Percentiles rank a stretch among this genome's conserved stretches.
phyloP scores from a whole-genome alignment of 164 flowering plant genomes.

The Vitis vinifera region ASM3070453v1 NC_081813.1:1422501-1423000 shows the following conservation, averaged over 20 bases:
- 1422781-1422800: background rate
- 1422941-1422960: no score
- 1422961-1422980: no score
- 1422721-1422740: no score
- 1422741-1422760: background rate
- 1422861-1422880: no score
- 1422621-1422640: constrained; percentile 15
- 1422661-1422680: constrained; percentile 73
- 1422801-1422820: no score
- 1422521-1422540: constrained; percentile 49
- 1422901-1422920: no score
- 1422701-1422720: background rate
- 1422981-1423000: no score
- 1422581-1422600: background rate
- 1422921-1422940: no score
- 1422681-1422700: constrained; percentile 12
- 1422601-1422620: constrained; percentile 3
- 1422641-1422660: constrained; percentile 65
- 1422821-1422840: no score
- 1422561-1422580: background rate
- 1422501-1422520: constrained; percentile 48
- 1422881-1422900: no score
- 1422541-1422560: constrained; percentile 25
- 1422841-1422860: no score
- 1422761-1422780: background rate